Evolutionary conservation across 495 filamentous ascomycete genomes (phyloP).

Genomic region (Podospora anserina): DNA sequence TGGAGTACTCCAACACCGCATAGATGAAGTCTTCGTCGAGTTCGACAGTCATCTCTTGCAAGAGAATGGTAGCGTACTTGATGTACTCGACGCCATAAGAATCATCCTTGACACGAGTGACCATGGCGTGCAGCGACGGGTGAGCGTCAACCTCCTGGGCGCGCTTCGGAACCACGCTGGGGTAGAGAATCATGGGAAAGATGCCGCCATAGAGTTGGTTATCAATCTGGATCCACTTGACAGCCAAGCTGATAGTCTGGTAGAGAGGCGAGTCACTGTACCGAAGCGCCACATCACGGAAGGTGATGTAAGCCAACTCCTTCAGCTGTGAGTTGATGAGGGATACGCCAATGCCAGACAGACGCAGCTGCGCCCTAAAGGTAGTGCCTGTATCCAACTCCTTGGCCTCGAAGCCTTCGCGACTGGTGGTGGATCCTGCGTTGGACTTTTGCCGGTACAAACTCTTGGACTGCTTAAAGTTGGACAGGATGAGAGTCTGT

Average conservation of each 20-base stretch:
- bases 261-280: constrained; percentile 89
- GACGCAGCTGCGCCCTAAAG: constrained; percentile 79
- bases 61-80: constrained; percentile 89
- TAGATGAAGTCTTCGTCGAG: constrained; percentile 98
- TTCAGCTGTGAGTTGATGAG: constrained; percentile 88
- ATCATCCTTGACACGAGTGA: constrained; percentile 95
- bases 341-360: constrained; percentile 90
- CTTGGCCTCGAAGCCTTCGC: constrained; percentile 85
- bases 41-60: constrained; percentile 98
- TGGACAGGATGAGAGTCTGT: constrained; percentile 90
- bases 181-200: constrained; percentile 95
- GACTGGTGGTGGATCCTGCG: constrained; percentile 49
- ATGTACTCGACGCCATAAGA: constrained; percentile 97
- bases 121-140: constrained; percentile 85
- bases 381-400: constrained; percentile 79
- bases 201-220: constrained; percentile 98
- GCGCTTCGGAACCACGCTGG: constrained; percentile 97
- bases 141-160: constrained; percentile 96
- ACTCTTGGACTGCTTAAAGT: constrained; percentile 90
- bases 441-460: constrained; percentile 84
- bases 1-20: constrained; percentile 90
- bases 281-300: constrained; percentile 87
- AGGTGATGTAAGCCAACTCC: constrained; percentile 90
- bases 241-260: constrained; percentile 80
- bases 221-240: constrained; percentile 99